Evolutionary conservation across 352 stramenopile genomes (phyloP).

Genomic region (Phytophthora idaei): DNA sequence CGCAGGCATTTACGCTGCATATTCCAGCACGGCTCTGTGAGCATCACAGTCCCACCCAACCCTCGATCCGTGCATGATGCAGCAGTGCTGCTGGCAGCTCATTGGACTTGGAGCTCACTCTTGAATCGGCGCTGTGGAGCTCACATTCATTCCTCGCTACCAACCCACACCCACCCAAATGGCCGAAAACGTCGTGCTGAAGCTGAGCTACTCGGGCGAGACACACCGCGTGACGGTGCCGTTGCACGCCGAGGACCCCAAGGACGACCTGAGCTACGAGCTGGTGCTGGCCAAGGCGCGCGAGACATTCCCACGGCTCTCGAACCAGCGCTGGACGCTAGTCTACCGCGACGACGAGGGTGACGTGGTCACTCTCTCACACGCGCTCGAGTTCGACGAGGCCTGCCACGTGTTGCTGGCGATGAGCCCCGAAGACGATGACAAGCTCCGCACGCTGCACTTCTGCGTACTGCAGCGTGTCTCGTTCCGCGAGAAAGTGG

Average conservation of each 20-base stretch:
- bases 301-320: conserved; percentile 40
- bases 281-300: conserved; percentile 46
- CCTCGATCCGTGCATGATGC: conserved; percentile 11
- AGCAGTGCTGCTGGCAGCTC: background rate
- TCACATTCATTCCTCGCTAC: conserved; percentile 20
- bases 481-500: conserved; percentile 52
- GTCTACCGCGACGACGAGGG: conserved; percentile 77
- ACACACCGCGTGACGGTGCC: conserved; percentile 51
- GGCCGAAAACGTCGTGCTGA: conserved; percentile 48
- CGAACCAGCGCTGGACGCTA: conserved; percentile 44
- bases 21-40: conserved; percentile 13
- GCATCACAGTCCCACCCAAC: conserved; percentile 32
- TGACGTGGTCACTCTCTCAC: conserved; percentile 67
- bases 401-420: conserved; percentile 55
- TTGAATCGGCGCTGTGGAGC: conserved; percentile 25
- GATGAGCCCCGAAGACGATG: conserved; percentile 29
- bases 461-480: conserved; percentile 63
- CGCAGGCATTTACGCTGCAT: background rate
- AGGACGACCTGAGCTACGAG: conserved; percentile 48
- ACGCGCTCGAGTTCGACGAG: conserved; percentile 57
- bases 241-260: conserved; percentile 18
- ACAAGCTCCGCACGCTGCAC: conserved; percentile 41
- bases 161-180: background rate
- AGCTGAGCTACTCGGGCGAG: conserved; percentile 59
- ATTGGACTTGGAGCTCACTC: conserved; percentile 18